Evolutionary conservation across 495 filamentous ascomycete genomes (phyloP).

Genomic region (Usnea hakonensis): DNA sequence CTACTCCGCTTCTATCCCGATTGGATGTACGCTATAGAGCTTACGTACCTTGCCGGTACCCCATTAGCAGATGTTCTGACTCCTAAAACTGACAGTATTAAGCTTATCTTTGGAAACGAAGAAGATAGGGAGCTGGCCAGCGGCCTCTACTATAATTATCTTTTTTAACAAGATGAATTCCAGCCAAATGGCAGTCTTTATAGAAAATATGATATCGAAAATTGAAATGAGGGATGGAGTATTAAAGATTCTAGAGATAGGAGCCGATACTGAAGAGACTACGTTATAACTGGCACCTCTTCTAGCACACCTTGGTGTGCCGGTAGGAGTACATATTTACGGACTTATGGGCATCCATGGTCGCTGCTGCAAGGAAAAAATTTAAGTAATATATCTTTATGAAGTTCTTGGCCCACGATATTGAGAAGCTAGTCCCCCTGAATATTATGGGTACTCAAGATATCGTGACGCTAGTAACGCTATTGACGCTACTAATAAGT

Average conservation of each 20-base stretch:
- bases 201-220: conserved; percentile 29
- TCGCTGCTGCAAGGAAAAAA: conserved; percentile 33
- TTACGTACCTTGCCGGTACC: neutral
- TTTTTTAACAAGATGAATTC: conserved; percentile 34
- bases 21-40: conserved; percentile 26
- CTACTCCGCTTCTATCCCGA: conserved; percentile 35
- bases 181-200: conserved; percentile 39
- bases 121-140: neutral
- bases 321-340: conserved; percentile 46
- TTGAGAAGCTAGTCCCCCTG: conserved; percentile 34
- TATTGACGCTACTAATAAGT: conserved; percentile 40
- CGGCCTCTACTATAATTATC: neutral
- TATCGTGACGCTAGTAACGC: conserved; percentile 39
- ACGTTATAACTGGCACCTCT: conserved; percentile 33
- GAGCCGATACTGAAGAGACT: conserved; percentile 22
- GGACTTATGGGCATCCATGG: conserved; percentile 39
- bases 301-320: conserved; percentile 31
- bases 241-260: conserved; percentile 40
- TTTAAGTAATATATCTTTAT: conserved; percentile 40
- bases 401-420: conserved; percentile 35
- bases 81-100: neutral
- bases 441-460: conserved; percentile 36
- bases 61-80: neutral
- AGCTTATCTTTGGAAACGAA: neutral
- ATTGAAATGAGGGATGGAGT: conserved; percentile 21